phyloP scores from a whole-genome alignment of 2,329 filamentous ascomycete species.

The Fusarium keratoplasticum region DNA sequence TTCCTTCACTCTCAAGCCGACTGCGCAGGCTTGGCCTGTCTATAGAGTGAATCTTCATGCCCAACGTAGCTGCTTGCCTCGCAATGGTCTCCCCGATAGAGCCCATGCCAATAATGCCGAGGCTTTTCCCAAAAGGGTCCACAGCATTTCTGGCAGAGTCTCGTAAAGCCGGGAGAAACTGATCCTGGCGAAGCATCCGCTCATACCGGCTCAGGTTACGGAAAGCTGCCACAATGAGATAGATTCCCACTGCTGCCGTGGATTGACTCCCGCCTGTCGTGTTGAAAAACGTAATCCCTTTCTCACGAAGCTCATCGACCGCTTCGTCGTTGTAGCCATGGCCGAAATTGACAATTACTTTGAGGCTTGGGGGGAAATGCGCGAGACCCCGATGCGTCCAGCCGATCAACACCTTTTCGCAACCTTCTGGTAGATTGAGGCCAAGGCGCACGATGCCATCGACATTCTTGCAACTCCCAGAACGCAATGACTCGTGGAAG shows the following conservation, averaged over 20 bases:
- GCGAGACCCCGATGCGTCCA: not conserved
- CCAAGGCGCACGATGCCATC: not conserved
- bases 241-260: not conserved
- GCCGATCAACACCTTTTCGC: not conserved
- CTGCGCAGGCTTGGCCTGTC: not conserved
- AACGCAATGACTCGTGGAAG: not conserved
- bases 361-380: not conserved
- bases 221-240: not conserved
- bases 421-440: not conserved
- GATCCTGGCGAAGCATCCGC: not conserved
- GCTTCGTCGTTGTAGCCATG: not conserved
- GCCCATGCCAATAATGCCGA: not conserved
- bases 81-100: not conserved
- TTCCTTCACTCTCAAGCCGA: not conserved
- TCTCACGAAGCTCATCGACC: not conserved
- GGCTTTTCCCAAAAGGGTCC: not conserved
- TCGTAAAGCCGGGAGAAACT: not conserved
- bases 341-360: not conserved
- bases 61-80: not conserved
- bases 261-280: not conserved
- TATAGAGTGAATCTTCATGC: not conserved
- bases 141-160: not conserved
- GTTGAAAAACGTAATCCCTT: not conserved
- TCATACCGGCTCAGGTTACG: not conserved
- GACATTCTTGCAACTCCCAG: not conserved